Evolutionary conservation across 2,329 filamentous ascomycete species (phyloP).

Genomic region (Cercospora beticola): DNA sequence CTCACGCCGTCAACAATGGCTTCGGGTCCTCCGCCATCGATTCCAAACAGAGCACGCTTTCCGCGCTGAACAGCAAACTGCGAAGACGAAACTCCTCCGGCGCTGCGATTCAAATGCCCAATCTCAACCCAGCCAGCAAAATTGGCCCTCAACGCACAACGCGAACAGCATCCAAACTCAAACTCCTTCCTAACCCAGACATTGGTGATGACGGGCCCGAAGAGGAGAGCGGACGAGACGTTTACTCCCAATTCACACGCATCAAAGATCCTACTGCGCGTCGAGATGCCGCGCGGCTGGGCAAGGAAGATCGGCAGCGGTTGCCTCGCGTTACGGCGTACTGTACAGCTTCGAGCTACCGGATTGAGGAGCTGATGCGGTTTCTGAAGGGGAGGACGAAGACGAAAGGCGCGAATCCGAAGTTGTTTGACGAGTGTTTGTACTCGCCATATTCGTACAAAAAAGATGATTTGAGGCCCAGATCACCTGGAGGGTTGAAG

Average conservation of each 20-base stretch:
- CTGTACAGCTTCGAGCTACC: slow-evolving; percentile 89
- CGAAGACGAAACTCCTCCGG: slow-evolving; percentile 83
- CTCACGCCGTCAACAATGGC: slow-evolving; percentile 24
- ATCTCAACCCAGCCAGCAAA: slow-evolving; percentile 58
- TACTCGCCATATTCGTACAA: slow-evolving; percentile 89
- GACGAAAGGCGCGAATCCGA: slow-evolving; percentile 76
- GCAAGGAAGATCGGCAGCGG: slow-evolving; percentile 85
- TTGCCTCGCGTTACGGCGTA: slow-evolving; percentile 93
- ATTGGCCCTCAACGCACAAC: slow-evolving; percentile 93
- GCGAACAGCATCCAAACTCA: slow-evolving; percentile 94
- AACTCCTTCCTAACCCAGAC: slow-evolving; percentile 90
- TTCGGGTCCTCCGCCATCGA: slow-evolving; percentile 35
- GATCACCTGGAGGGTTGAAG: slow-evolving; percentile 30
- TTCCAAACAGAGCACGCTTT: slow-evolving; percentile 62
- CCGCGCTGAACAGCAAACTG: slow-evolving; percentile 82
- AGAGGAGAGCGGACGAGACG: slow-evolving; percentile 89
- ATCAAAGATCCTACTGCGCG: slow-evolving; percentile 96
- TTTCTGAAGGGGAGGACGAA: slow-evolving; percentile 85
- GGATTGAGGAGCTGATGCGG: slow-evolving; percentile 83
- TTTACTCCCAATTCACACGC: slow-evolving; percentile 95
- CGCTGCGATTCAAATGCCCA: slow-evolving; percentile 50
- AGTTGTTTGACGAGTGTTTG: slow-evolving; percentile 95
- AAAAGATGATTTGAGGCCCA: slow-evolving; percentile 35
- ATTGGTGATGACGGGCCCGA: slow-evolving; percentile 73
- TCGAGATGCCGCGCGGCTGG: slow-evolving; percentile 84